Evolutionary conservation across 306 rosid species (phyloP), one percentile per base, ranked within the genome.

Genomic region (Cucurbita pepo): DNA sequence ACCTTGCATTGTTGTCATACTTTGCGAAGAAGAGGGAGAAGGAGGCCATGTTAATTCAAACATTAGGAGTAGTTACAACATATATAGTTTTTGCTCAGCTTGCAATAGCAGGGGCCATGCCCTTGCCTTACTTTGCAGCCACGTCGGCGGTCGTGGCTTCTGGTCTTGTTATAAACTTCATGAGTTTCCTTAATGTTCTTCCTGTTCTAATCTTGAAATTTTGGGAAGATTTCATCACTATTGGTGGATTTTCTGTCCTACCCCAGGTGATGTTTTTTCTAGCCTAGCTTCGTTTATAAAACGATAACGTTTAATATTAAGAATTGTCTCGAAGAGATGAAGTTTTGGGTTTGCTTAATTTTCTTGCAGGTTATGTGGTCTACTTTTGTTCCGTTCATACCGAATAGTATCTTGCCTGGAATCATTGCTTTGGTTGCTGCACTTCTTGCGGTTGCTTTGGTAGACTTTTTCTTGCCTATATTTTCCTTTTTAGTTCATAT

Each of bases 361-460:
- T 74, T 38, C 22, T 61, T 73, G 8, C 90, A 90, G 98, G 90
- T 94, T 71, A 94, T 94, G 97, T 94, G 98, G 98, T 94, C 97
- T 77, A 94, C 98, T n/a, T 94, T 94, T 85, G 92, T 94, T 52
- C 98, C 97, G 1, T 87, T 79, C 76, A 45, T 94, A 79, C 97
- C 98, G 38, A 87, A 84, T 82, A 88, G 89, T 77, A 81, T 90
- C 79, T 75, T 94, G 73, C 98, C 97, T 30, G 98, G 98, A 55
- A 81, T 78, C 18, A 18, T 67, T 53, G 79, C 98, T 61, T 87
- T 87, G 79, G 82, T 83, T 18, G 18, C 84, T 18, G 98, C 96
- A 64, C 47, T 85, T 59, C 62, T 56, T 9, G 84, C 93, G 21
- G 87, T 88, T 77, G 48, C 84, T 55, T 22, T 80, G 88, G 92